These are phyloP conservation scores for Dryas integrifolia DNA, from an alignment of 331 rosid genomes.

Conservation along the genomic window DNA sequence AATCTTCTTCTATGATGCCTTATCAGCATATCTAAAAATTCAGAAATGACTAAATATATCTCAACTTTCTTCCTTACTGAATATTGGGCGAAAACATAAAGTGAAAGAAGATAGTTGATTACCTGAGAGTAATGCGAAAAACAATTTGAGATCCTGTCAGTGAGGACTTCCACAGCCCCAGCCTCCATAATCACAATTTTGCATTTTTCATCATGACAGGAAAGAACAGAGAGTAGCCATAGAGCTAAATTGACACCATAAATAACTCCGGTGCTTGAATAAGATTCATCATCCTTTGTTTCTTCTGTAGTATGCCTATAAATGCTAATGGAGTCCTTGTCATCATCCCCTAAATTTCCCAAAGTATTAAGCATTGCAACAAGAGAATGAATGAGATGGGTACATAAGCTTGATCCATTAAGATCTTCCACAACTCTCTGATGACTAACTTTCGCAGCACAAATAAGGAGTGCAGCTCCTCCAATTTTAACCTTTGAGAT, in stretches of 20 bases:
- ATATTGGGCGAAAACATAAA: constrained; percentile 9
- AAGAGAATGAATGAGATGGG: constrained; percentile 71
- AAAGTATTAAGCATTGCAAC: constrained; percentile 63
- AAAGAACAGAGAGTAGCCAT: constrained; percentile 87
- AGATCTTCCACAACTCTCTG: constrained; percentile 84
- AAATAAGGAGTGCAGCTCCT: constrained; percentile 83
- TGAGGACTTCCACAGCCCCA: constrained; percentile 85
- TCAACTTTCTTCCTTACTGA: constrained; percentile 10
- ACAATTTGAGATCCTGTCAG: constrained; percentile 71
- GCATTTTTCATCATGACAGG: constrained; percentile 74
- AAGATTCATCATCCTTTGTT: constrained; percentile 38
- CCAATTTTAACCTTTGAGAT: constrained; percentile 76
- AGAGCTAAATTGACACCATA: constrained; percentile 64
- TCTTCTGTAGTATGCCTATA: constrained; percentile 55
- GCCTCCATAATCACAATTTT: constrained; percentile 78
- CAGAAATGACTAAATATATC: constrained; percentile 20
- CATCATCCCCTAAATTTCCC: constrained; percentile 40
- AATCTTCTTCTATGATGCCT: constrained; percentile 13
- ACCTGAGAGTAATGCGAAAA: constrained; percentile 83
- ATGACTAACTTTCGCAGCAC: constrained; percentile 78
- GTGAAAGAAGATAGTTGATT: constrained; percentile 26
- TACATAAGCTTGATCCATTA: constrained; percentile 50
- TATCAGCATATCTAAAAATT: neutral
- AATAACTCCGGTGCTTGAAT: constrained; percentile 55
- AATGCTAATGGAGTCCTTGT: constrained; percentile 64